Evolutionary conservation across 225 moss, liverwort and hornwort species (phyloP).

Genomic region (Neckera pumila): DNA sequence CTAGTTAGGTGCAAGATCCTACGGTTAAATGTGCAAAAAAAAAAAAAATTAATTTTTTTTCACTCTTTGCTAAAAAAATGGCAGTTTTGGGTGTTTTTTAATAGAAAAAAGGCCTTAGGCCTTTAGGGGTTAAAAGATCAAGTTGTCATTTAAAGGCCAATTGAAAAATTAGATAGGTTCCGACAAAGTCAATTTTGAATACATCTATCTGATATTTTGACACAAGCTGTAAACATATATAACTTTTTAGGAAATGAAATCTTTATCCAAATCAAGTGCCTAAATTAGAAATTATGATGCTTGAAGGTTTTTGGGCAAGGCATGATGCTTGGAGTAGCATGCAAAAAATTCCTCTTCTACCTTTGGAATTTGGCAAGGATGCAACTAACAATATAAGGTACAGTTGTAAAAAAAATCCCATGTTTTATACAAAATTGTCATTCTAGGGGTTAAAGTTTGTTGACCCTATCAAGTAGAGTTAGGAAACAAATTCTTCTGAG

Average conservation of each 20-base stretch:
- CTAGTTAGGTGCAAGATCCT: no score
- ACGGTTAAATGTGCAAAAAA: no score
- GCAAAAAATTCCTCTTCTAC: background rate
- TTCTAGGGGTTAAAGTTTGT: background rate
- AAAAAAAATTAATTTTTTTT: no score
- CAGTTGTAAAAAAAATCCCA: background rate
- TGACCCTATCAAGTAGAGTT: fast-evolving
- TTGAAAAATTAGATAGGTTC: background rate
- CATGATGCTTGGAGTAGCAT: fast-evolving
- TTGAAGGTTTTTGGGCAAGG: background rate
- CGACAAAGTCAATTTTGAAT: background rate
- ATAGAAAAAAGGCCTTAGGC: no score
- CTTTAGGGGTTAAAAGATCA: no score
- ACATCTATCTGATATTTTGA: background rate
- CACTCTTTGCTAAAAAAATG: no score
- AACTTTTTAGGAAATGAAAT: fast-evolving
- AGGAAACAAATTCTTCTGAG: background rate
- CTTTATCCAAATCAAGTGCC: fast-evolving
- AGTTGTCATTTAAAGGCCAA: background rate
- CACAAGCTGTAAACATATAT: background rate
- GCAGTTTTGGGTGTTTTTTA: no score
- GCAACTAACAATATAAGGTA: background rate
- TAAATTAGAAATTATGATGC: background rate
- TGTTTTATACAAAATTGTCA: background rate
- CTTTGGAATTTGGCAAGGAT: background rate